A percentile compares a stretch with the other conserved stretches of the same genome.
These are phyloP conservation scores for Logfia minima DNA, from an alignment of 129 eudicot species.

Conservation along the genomic window DNA sequence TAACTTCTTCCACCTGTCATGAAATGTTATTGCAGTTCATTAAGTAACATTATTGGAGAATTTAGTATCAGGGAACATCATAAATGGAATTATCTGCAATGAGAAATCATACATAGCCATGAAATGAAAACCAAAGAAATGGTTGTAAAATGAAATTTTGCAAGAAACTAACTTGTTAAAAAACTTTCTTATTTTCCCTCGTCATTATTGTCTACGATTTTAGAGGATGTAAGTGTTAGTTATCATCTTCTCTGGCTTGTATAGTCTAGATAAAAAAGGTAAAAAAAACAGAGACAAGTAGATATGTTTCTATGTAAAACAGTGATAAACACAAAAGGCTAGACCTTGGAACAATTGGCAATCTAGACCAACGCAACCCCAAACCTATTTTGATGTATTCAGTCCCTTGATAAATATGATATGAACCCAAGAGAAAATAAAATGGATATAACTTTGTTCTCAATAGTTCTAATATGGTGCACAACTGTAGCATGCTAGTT, in stretches of 20 bases:
- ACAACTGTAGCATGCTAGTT: background rate
- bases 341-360: background rate
- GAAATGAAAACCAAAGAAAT: background rate
- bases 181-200: background rate
- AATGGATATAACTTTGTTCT: background rate
- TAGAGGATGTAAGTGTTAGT: background rate
- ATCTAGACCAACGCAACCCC: background rate
- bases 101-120: background rate
- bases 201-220: background rate
- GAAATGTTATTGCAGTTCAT: constrained; percentile 18
- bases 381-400: background rate
- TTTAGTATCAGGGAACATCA: background rate
- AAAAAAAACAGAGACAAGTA: background rate
- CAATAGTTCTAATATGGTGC: constrained; percentile 1
- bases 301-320: background rate
- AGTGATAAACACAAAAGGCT: background rate
- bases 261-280: background rate
- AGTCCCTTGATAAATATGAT: constrained; percentile 1
- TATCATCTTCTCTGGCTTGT: background rate
- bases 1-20: constrained; percentile 55
- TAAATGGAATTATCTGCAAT: background rate
- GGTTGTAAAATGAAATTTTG: background rate
- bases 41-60: constrained; percentile 2
- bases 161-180: background rate
- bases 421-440: background rate